These are phyloP conservation scores for Salpingoeca rosetta DNA, from an alignment of 78 protist genomes.

Conservation along the genomic window DNA sequence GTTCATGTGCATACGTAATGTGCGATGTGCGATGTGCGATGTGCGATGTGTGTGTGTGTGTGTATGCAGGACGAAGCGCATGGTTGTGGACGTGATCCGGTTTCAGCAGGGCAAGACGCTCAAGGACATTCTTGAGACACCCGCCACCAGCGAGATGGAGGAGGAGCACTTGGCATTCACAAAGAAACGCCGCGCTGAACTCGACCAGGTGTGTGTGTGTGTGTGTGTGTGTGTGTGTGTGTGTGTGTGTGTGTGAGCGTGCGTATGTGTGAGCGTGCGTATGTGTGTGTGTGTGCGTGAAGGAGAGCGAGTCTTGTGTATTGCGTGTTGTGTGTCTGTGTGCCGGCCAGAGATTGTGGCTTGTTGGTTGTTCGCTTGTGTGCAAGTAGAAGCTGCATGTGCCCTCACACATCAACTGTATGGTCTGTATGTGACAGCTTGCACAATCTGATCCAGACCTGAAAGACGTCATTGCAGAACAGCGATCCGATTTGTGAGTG, in stretches of 20 bases:
- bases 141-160: slow-evolving; percentile 5
- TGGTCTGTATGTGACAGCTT: too few relatives aligned
- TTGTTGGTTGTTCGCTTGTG: too few relatives aligned
- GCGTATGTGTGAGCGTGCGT: background rate
- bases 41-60: too few relatives aligned
- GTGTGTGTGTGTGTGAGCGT: background rate
- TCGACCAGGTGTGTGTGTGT: background rate
- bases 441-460: too few relatives aligned
- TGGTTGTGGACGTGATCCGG: background rate
- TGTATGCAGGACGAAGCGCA: background rate
- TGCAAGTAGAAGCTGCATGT: too few relatives aligned
- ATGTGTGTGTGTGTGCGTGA: background rate
- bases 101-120: slow-evolving; percentile 10
- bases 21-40: too few relatives aligned
- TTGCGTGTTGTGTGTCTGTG: background rate
- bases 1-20: too few relatives aligned
- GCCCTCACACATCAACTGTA: too few relatives aligned
- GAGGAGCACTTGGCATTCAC: background rate
- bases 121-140: background rate
- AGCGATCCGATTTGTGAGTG: too few relatives aligned
- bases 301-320: background rate
- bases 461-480: too few relatives aligned
- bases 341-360: background rate
- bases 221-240: background rate
- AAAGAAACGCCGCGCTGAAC: background rate